A percentile compares a stretch with the other conserved stretches of the same genome.
Evolutionary conservation across 2,329 filamentous ascomycete genomes (phyloP).

Genomic region (Neopestalotiopsis sp.): DNA sequence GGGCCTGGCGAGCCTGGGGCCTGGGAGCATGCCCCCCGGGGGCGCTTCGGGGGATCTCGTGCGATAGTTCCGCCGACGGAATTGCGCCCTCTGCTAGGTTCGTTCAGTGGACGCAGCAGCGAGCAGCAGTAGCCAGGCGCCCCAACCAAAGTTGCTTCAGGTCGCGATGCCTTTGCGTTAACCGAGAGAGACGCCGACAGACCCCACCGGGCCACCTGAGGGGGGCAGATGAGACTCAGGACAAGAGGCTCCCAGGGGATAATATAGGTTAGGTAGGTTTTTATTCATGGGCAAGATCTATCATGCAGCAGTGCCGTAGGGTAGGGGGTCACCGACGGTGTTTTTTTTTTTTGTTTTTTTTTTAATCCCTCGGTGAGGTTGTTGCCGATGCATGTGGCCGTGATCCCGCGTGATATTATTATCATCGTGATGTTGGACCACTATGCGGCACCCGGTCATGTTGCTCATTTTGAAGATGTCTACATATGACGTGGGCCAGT

Average conservation of each 20-base stretch:
- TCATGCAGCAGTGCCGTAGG: neutral
- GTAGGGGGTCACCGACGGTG: neutral
- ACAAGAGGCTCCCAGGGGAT: neutral
- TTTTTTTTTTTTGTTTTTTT: neutral
- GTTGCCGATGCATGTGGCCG: neutral
- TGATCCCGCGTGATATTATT: neutral
- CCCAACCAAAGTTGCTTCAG: conserved; percentile 12
- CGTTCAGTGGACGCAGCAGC: neutral
- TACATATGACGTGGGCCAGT: neutral
- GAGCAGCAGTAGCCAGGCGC: too few relatives aligned
- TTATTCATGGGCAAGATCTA: neutral
- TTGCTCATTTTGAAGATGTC: neutral
- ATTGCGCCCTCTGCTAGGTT: conserved; percentile 3
- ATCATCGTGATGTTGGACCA: neutral
- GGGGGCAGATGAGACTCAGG: conserved; percentile 11
- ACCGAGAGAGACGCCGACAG: conserved; percentile 14
- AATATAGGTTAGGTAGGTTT: too few relatives aligned
- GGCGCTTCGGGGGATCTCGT: conserved; percentile 8
- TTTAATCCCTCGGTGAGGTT: neutral
- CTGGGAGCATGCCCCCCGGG: neutral
- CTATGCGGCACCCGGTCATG: neutral
- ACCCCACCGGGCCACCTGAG: conserved; percentile 12
- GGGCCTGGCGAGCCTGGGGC: too few relatives aligned
- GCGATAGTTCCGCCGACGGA: conserved; percentile 7
- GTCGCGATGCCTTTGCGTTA: conserved; percentile 11